Percentiles rank a stretch among this genome's conserved stretches.
Conservation (phyloP, 2,329 filamentous ascomycete species). For the Penicillium hordei region DNA sequence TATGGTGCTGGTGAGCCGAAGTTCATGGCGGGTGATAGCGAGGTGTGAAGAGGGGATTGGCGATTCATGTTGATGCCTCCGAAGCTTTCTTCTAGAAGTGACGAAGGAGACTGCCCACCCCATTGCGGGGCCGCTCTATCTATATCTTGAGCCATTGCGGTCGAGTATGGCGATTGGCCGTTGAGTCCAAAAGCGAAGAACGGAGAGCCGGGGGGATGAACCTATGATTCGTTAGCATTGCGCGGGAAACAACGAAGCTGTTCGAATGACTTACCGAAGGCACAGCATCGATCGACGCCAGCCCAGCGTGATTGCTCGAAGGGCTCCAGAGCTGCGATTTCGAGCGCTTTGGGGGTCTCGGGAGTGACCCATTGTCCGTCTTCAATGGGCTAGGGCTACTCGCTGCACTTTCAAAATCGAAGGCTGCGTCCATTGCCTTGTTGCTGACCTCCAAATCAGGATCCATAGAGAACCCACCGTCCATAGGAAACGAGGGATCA, state of each 20-base stretch:
- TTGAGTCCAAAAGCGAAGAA: slow-evolving; percentile 39
- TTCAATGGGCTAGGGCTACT: slow-evolving; percentile 48
- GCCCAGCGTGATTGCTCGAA: slow-evolving; percentile 20
- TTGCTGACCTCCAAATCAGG: slow-evolving; percentile 48
- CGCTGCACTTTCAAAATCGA: slow-evolving; percentile 51
- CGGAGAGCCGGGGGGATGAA: slow-evolving; percentile 25
- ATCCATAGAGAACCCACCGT: slow-evolving; percentile 33
- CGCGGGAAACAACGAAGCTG: not conserved
- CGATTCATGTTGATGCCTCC: slow-evolving; percentile 48
- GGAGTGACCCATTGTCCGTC: slow-evolving; percentile 25
- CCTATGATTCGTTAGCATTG: slow-evolving; percentile 20
- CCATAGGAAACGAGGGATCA: slow-evolving; percentile 38
- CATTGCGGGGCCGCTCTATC: slow-evolving; percentile 38
- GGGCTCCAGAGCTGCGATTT: slow-evolving; percentile 32
- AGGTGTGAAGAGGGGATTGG: slow-evolving; percentile 41
- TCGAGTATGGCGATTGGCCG: slow-evolving; percentile 41
- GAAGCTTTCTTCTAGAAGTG: slow-evolving; percentile 47
- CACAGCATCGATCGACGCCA: slow-evolving; percentile 15
- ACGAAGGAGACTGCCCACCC: slow-evolving; percentile 45
- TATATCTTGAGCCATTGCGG: slow-evolving; percentile 30
- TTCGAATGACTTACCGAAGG: slow-evolving; percentile 32
- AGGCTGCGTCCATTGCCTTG: slow-evolving; percentile 50
- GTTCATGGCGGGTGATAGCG: slow-evolving; percentile 41
- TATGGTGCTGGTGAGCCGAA: slow-evolving; percentile 34
- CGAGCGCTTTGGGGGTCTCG: slow-evolving; percentile 25